Percentiles rank a stretch among this genome's conserved stretches.
phyloP scores from a whole-genome alignment of 1,284 basidiomycete species.

The Athelia sp. region DNA sequence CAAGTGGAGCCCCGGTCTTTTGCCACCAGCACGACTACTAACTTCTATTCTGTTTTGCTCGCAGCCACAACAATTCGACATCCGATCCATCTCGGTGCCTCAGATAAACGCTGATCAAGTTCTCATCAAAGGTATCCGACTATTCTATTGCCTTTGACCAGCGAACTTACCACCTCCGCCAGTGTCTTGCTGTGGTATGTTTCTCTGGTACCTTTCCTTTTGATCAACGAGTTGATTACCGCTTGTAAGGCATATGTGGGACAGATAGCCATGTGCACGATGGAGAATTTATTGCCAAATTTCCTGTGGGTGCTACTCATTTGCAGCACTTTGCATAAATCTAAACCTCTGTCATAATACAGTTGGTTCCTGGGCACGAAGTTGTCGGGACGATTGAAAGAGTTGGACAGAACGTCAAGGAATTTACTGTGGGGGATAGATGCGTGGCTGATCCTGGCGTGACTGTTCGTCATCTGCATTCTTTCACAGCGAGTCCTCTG shows the following conservation, averaged over 20 bases:
- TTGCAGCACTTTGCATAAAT: constrained; percentile 10
- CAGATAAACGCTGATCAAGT: constrained; percentile 60
- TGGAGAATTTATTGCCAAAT: constrained; percentile 75
- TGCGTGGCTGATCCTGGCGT: constrained; percentile 73
- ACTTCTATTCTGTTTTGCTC: neutral
- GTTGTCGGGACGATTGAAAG: constrained; percentile 66
- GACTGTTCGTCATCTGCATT: constrained; percentile 30
- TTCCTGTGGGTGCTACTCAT: constrained; percentile 44
- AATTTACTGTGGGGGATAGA: constrained; percentile 69
- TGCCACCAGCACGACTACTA: neutral
- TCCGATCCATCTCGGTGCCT: constrained; percentile 61
- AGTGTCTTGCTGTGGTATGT: constrained; percentile 38
- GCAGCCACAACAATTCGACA: constrained; percentile 59
- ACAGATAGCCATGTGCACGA: constrained; percentile 77
- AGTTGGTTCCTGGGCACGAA: constrained; percentile 83
- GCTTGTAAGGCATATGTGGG: constrained; percentile 63
- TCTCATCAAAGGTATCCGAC: constrained; percentile 61
- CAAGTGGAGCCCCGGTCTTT: constrained; percentile 10
- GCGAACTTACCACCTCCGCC: neutral
- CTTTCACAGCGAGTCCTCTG: constrained; percentile 4
- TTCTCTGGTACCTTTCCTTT: neutral
- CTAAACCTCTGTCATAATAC: constrained; percentile 8
- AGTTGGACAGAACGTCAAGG: constrained; percentile 67
- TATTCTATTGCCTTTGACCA: neutral
- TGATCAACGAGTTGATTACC: constrained; percentile 18